These are phyloP conservation scores for Sicyos edulis DNA, from an alignment of 306 rosid species.

Conservation along the genomic window DNA sequence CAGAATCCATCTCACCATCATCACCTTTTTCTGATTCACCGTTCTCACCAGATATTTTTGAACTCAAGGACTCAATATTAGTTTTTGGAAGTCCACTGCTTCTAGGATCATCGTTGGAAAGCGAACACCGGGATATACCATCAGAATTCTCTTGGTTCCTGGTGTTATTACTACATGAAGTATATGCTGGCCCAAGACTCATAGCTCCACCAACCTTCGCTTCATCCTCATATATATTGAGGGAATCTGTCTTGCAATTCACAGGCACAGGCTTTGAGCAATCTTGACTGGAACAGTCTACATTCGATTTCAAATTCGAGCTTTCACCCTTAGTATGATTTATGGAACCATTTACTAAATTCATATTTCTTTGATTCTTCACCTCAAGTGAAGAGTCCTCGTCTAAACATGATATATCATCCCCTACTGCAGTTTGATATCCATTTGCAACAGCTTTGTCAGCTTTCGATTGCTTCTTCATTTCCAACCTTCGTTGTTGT, in stretches of 20 bases:
- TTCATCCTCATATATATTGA: not conserved
- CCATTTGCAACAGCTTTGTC: slow-evolving; percentile 31
- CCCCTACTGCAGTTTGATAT: slow-evolving; percentile 29
- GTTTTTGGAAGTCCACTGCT: slow-evolving; percentile 18
- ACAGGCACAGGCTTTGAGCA: slow-evolving; percentile 32
- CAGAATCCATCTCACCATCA: slow-evolving; percentile 41
- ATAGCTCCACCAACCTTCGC: slow-evolving; percentile 28
- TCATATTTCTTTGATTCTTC: slow-evolving; percentile 34
- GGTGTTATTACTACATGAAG: slow-evolving; percentile 33
- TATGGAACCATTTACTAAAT: slow-evolving; percentile 23
- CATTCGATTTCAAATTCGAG: slow-evolving; percentile 23
- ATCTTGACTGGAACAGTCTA: slow-evolving; percentile 25
- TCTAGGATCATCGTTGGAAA: slow-evolving; percentile 23
- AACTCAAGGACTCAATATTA: slow-evolving; percentile 5
- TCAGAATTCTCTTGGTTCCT: slow-evolving; percentile 36
- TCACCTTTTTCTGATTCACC: slow-evolving; percentile 29
- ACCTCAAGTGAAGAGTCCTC: slow-evolving; percentile 19
- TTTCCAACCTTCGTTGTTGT: slow-evolving; percentile 38
- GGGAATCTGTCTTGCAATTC: slow-evolving; percentile 30
- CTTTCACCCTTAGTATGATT: slow-evolving; percentile 27
- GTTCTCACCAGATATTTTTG: slow-evolving; percentile 28
- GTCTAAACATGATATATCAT: slow-evolving; percentile 28
- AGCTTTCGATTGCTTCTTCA: slow-evolving; percentile 31
- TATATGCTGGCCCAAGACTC: slow-evolving; percentile 29
- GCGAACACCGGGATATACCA: slow-evolving; percentile 29